Evolutionary conservation across 139 green algal genomes (phyloP).

Genomic region (Chlorella vulgaris): DNA sequence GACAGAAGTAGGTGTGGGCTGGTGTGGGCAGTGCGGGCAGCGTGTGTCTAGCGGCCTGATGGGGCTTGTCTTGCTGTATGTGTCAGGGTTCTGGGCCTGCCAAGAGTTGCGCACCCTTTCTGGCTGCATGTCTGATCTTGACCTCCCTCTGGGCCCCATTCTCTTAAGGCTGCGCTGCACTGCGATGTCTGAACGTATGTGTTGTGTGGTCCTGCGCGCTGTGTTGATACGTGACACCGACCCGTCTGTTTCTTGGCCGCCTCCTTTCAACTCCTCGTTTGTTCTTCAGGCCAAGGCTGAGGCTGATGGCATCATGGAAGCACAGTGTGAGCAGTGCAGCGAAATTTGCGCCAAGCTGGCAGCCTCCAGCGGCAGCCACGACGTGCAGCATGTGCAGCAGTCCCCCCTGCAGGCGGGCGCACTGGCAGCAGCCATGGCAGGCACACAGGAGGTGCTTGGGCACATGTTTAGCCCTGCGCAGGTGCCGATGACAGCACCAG

Average conservation of each 20-base stretch:
- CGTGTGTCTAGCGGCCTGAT: neutral
- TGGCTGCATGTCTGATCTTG: too few species aligned
- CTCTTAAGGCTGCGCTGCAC: too few species aligned
- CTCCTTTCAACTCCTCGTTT: neutral
- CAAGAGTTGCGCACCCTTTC: too few species aligned
- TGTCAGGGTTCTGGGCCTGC: too few species aligned
- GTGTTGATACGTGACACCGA: too few species aligned
- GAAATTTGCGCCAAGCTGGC: slow-evolving; percentile 19
- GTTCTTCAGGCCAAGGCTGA: slow-evolving; percentile 12
- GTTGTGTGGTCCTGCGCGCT: too few species aligned
- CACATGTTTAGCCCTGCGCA: neutral
- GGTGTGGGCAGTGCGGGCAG: neutral
- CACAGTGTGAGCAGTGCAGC: slow-evolving; percentile 18
- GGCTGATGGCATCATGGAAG: slow-evolving; percentile 15
- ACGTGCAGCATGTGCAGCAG: neutral
- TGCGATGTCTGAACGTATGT: too few species aligned
- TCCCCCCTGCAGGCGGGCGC: neutral
- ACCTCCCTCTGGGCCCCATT: too few species aligned
- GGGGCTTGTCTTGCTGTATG: neutral
- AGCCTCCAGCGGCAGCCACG: slow-evolving; percentile 3
- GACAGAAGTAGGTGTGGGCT: neutral
- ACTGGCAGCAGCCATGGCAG: neutral
- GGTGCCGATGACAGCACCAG: neutral
- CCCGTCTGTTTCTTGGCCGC: too few species aligned
- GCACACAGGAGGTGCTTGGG: neutral